These are phyloP conservation scores for Colletotrichum sp. DNA, from an alignment of 2,329 filamentous ascomycete species.

Conservation along the genomic window DNA sequence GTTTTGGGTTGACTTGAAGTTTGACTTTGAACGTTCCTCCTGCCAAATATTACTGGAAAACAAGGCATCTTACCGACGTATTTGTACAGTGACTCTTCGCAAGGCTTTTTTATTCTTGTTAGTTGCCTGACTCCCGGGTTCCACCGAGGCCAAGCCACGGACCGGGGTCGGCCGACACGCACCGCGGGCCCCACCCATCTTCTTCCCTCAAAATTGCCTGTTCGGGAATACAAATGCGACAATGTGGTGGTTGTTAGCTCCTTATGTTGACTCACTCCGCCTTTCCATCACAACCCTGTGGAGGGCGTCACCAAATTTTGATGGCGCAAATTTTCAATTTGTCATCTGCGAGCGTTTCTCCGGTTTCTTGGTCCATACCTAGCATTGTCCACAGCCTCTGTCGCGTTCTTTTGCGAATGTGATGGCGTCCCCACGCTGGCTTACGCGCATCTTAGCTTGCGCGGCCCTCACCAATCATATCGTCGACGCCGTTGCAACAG, in stretches of 20 bases:
- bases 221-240: constrained; percentile 8
- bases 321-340: background rate
- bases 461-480: background rate
- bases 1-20: background rate
- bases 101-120: background rate
- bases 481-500: background rate
- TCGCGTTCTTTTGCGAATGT: background rate
- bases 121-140: background rate
- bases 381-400: background rate
- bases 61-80: background rate
- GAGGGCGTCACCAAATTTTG: background rate
- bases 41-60: background rate
- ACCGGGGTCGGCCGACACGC: background rate
- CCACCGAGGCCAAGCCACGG: background rate
- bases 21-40: background rate
- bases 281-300: background rate
- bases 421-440: background rate
- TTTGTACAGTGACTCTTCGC: background rate
- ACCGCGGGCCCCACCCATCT: background rate
- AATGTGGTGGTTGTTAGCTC: background rate
- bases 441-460: background rate
- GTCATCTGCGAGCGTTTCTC: background rate
- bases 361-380: background rate
- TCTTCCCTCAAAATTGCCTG: background rate
- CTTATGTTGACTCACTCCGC: background rate